Base-by-base conservation (phyloP, 2,329 filamentous ascomycete genomes). In the Chaetomiaceae sp. region DNA sequence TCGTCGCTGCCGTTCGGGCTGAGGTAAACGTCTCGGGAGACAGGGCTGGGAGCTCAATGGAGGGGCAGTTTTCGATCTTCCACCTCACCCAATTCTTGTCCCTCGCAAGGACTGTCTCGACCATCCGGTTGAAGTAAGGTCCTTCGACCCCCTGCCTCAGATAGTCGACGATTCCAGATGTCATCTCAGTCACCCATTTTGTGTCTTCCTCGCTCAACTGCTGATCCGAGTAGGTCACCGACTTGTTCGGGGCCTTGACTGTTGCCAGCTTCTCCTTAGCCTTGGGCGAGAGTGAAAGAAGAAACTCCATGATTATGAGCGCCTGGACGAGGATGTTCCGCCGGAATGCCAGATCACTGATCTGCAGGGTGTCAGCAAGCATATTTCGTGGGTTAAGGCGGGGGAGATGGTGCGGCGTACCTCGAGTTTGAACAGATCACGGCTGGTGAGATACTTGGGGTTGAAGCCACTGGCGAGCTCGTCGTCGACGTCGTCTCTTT, bases 11-110 rank as follows among this genome's bases (percentile, higher is more conserved):
- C 25, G 77, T 73, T 65, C 85, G 86, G 20, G 90, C 85, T 48
- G 83, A 78, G 34, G 83, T 68, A 65, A 90, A 92, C 41, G 85
- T 79, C 23, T 80, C 70, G 1, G 85, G 77, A 3, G 84, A 77
- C 25, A 97, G 78, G 10, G 88, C 74, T 19, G 86, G 81, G 53
- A 82, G 80, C 63, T 91, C 84, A 63, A 99, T 97, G 5, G 86
- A 81, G 20, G 89, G 89, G 66, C 93, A 99, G 59, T 85, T 89
- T 66, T 96, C 90, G 54, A 92, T 85, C 71, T 99, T 99, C 93
- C 93, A 99, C 56, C 90, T 86, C 39, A 95, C 90, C 95, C 95
- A 99, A 65, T 97, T 96, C 73, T 96, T 97, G 68, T 99, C 93
- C 56, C 93, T 81, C 20, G 89, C 89, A 25, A 99, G 80, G 27